phyloP scores from a whole-genome alignment of 768 basidiomycete species.

The Hericium erinaceus region DNA sequence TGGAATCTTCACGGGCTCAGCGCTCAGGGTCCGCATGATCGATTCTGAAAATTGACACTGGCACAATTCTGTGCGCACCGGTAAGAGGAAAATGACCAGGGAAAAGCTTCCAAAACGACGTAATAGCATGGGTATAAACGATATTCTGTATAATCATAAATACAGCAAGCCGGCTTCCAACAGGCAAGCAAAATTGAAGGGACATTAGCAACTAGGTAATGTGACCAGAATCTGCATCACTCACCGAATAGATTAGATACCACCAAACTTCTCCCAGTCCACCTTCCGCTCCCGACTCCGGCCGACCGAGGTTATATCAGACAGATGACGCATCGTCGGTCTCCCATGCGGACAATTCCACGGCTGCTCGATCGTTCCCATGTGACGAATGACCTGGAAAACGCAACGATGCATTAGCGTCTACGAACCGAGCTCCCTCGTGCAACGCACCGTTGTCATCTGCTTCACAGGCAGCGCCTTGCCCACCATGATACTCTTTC shows the following conservation, averaged over 20 bases:
- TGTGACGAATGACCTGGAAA: conserved; percentile 22
- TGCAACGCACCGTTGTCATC: conserved; percentile 54
- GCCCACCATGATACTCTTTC: conserved; percentile 96
- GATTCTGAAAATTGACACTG: no score
- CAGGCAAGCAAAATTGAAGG: no score
- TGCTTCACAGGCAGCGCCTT: conserved; percentile 66
- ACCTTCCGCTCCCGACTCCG: neutral
- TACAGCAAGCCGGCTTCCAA: no score
- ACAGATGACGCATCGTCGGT: conserved; percentile 23
- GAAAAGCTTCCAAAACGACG: no score
- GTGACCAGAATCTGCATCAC: neutral
- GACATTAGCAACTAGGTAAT: no score
- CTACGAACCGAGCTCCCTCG: neutral
- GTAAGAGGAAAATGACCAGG: no score
- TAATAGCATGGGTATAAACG: no score
- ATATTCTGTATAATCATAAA: no score
- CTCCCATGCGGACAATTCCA: conserved; percentile 27
- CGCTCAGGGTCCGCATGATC: no score
- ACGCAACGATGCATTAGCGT: no score
- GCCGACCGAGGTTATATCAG: neutral
- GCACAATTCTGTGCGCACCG: no score
- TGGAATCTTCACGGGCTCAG: no score
- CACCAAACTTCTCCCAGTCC: neutral
- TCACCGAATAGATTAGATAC: neutral
- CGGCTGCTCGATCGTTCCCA: conserved; percentile 27